Percentiles rank a stretch among this genome's conserved stretches.
Evolutionary conservation across 2,329 filamentous ascomycete genomes (phyloP).

Genomic region (Pyricularia sp.): DNA sequence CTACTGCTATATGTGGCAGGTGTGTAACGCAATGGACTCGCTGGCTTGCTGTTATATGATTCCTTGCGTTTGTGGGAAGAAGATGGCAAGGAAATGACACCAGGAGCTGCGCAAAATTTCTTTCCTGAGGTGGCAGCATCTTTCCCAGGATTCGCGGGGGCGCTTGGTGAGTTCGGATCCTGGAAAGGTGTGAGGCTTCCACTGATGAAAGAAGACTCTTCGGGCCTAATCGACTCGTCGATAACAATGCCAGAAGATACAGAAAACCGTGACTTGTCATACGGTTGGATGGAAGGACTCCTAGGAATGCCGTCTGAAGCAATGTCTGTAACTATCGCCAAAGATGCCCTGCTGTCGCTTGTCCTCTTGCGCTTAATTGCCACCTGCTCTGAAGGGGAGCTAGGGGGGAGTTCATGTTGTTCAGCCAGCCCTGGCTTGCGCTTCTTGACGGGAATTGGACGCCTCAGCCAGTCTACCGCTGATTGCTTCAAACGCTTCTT

Average conservation of each 20-base stretch:
- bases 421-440: neutral
- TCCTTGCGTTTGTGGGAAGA: neutral
- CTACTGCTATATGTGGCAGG: neutral
- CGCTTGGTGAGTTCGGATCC: neutral
- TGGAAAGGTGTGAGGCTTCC: neutral
- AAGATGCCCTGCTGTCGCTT: neutral
- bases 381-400: neutral
- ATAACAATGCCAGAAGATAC: neutral
- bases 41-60: neutral
- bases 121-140: neutral
- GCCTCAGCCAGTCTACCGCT: constrained; percentile 2
- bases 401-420: neutral
- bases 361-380: neutral
- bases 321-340: neutral
- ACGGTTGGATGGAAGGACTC: neutral
- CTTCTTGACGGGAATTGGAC: neutral
- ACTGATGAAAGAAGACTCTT: neutral
- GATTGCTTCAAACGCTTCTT: neutral
- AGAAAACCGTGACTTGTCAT: neutral
- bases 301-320: neutral
- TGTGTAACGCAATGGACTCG: neutral
- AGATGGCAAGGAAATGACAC: neutral
- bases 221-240: neutral
- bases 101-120: neutral
- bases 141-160: neutral